These are phyloP conservation scores for Suhomyces canberraensis DNA, from an alignment of 805 yeast genomes.

Conservation along the genomic window DNA sequence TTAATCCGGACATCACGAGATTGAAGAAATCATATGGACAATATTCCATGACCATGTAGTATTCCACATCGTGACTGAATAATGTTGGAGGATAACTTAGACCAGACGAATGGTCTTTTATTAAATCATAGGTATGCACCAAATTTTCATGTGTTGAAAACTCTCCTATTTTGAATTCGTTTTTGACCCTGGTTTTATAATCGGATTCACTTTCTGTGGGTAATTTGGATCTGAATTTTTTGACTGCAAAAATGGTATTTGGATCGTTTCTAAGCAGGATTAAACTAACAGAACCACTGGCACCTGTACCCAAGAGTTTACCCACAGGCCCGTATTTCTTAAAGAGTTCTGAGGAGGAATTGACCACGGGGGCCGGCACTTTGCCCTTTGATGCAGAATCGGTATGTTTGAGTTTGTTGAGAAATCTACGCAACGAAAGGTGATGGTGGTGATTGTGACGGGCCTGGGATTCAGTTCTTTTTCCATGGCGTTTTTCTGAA, in stretches of 20 bases:
- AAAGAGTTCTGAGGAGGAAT: conserved; percentile 21
- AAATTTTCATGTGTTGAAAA: conserved; percentile 70
- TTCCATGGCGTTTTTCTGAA: too few relatives aligned
- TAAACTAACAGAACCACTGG: conserved; percentile 88
- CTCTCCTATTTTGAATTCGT: conserved; percentile 81
- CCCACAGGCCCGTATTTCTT: conserved; percentile 71
- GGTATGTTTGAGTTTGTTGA: conserved; percentile 43
- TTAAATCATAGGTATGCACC: conserved; percentile 75
- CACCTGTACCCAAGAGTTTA: conserved; percentile 81
- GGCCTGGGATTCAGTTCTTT: neutral
- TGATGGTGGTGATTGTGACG: conserved; percentile 16
- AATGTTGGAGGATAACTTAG: neutral
- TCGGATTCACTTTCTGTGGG: conserved; percentile 62
- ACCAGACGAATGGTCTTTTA: conserved; percentile 48
- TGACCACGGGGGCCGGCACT: conserved; percentile 1
- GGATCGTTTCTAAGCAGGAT: conserved; percentile 59
- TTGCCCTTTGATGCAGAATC: conserved; percentile 8
- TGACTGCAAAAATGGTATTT: conserved; percentile 69
- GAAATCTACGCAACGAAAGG: conserved; percentile 45
- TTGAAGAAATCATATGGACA: conserved; percentile 91
- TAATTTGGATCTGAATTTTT: conserved; percentile 71
- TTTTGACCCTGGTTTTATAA: conserved; percentile 73
- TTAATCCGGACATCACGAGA: conserved; percentile 83
- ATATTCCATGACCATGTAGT: conserved; percentile 86
- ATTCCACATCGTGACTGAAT: conserved; percentile 24